Evolutionary conservation across 2,329 filamentous ascomycete genomes (phyloP).

Genomic region (Elsinoe batatas): DNA sequence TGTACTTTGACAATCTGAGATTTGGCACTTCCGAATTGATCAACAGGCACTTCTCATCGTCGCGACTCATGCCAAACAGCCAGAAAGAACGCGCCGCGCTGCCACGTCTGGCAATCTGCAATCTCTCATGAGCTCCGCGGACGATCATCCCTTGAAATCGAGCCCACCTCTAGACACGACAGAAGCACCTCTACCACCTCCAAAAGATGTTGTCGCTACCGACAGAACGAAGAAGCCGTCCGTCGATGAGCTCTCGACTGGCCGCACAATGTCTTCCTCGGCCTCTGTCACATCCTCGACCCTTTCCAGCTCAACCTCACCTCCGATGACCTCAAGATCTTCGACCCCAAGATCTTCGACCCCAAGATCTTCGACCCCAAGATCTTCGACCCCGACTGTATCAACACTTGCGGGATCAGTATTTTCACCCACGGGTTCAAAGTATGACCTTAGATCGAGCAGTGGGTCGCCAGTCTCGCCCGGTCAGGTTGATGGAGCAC

Average conservation of each 20-base stretch:
- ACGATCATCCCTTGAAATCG: slow-evolving; percentile 9
- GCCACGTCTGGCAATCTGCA: background rate
- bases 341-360: slow-evolving; percentile 1
- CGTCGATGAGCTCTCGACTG: background rate
- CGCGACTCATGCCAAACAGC: slow-evolving; percentile 1
- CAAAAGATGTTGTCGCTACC: background rate
- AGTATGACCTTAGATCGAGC: slow-evolving; percentile 23
- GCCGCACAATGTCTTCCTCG: background rate
- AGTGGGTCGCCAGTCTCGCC: slow-evolving; percentile 26
- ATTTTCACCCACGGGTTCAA: slow-evolving; percentile 34
- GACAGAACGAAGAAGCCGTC: background rate
- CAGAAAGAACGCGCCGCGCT: background rate
- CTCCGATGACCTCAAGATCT: slow-evolving; percentile 3
- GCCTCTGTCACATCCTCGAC: background rate
- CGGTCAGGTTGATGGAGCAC: slow-evolving; percentile 43
- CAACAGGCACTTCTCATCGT: background rate
- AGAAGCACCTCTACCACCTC: background rate
- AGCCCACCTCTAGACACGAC: background rate
- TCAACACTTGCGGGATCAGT: slow-evolving; percentile 28
- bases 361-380: background rate
- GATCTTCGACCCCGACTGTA: background rate
- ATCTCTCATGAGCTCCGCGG: slow-evolving; percentile 11
- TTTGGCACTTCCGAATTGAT: background rate
- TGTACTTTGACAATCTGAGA: background rate
- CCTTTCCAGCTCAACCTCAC: background rate